Conservation (phyloP, 106 monocot species). For the Apostasia shenzhenica region DNA sequence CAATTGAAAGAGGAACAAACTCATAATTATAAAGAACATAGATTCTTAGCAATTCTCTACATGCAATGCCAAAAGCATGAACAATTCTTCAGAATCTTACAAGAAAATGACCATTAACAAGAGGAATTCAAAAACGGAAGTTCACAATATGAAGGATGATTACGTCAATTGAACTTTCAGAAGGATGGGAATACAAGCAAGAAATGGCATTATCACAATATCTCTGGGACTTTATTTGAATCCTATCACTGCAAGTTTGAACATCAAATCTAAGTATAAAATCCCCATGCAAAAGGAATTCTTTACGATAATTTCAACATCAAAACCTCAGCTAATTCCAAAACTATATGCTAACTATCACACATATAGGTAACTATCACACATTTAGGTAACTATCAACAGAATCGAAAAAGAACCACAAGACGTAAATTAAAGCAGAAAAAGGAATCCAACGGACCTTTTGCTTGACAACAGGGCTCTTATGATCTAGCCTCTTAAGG, state of each 20-base stretch:
- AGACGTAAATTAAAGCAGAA: too few species aligned
- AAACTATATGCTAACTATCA: not conserved
- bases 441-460: slow-evolving; percentile 36
- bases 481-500: slow-evolving; percentile 88
- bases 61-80: slow-evolving; percentile 4
- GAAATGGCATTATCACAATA: not conserved
- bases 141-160: not conserved
- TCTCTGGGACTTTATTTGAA: not conserved
- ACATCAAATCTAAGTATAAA: not conserved
- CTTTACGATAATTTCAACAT: too few species aligned
- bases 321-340: too few species aligned
- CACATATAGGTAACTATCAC: not conserved
- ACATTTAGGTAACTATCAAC: not conserved
- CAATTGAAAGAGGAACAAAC: not conserved
- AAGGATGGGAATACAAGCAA: not conserved
- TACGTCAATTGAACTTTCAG: not conserved
- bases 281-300: too few species aligned
- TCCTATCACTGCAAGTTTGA: not conserved
- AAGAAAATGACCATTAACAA: not conserved
- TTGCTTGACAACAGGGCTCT: slow-evolving; percentile 95
- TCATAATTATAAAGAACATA: not conserved
- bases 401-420: not conserved
- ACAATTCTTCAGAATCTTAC: not conserved
- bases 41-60: too few species aligned
- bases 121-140: not conserved